Evolutionary conservation across 2,329 filamentous ascomycete species (phyloP), one percentile per base, ranked within the genome.

Genomic region (Zasmidium cellare): DNA sequence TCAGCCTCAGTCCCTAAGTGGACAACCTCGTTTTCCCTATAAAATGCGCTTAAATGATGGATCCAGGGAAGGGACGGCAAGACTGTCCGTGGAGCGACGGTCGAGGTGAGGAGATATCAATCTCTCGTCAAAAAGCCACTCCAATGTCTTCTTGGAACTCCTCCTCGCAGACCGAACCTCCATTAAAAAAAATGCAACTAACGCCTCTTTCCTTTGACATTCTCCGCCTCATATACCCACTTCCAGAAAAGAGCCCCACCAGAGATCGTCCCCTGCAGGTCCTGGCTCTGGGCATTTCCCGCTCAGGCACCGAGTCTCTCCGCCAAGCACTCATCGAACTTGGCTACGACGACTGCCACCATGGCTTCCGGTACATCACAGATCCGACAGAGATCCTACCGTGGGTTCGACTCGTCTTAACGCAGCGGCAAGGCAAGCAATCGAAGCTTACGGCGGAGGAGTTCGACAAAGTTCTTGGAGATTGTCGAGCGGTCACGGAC

Each of bases 401-500:
- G 7, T 52, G 50, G 50, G 19, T 52, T 24, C 48, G 25, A 3
- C 48, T 51, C n/a, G 25, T n/a, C 19, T 28, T 52, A 6, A 18
- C 31, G 18, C 18, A 24, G 16, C 28, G 31, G 11, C 9, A 19
- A 38, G 28, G 24, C n/a, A 18, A 25, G 3, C 3, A 25, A 6
- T 31, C 16, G 3, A 18, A 18, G 6, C 31, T 20, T 23, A 9
- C 31, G 20, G 11, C 49, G 9, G 25, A 12, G 28, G 64, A 72
- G 20, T 72, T 67, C 60, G 71, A 74, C 53, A 57, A 65, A 22
- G 51, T 72, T 5, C 62, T 74, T 1, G 70, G 70, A 24, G 56
- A 68, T 44, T 69, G 64, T 50, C 65, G 64, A 16, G 72, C 66
- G 1, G 65, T 72, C 1, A 69, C 69, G 12, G 75, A 76, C 35